Evolutionary conservation across 148 eudicot species (phyloP).

Genomic region (Chenopodium quinoa): DNA sequence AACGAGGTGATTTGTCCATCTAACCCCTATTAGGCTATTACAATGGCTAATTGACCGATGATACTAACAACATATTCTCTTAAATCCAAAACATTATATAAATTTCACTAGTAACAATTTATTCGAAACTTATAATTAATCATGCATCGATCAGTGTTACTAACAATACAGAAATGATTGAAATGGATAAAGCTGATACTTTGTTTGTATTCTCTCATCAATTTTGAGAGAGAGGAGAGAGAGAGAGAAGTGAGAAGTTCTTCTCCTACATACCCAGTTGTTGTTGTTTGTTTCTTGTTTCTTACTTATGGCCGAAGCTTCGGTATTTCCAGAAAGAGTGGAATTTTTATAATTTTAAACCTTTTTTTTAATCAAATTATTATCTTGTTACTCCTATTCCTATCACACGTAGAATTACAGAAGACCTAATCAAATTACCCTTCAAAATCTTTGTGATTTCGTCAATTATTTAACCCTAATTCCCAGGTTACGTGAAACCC

Average conservation of each 20-base stretch:
- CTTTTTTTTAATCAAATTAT: background rate
- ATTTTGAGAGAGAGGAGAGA: background rate
- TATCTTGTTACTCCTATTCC: conserved; percentile 4
- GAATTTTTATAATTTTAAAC: conserved; percentile 1
- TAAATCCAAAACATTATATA: too few relatives aligned
- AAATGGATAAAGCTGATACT: conserved; percentile 6
- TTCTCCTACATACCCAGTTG: background rate
- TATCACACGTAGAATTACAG: conserved; percentile 14
- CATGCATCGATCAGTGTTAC: too few relatives aligned
- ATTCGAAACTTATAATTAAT: too few relatives aligned
- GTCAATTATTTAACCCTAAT: conserved; percentile 3
- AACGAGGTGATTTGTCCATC: too few relatives aligned
- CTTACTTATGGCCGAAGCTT: conserved; percentile 29
- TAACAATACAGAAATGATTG: background rate
- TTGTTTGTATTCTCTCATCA: background rate
- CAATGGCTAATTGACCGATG: too few relatives aligned
- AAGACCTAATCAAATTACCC: conserved; percentile 25
- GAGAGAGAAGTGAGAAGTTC: background rate
- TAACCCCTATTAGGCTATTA: too few relatives aligned
- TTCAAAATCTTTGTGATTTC: background rate
- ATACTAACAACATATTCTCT: too few relatives aligned
- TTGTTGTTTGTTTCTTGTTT: background rate
- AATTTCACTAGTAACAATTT: too few relatives aligned
- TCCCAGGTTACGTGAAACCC: conserved; percentile 31
- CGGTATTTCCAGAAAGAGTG: conserved; percentile 7